Conservation (phyloP, 257 asterid species). For the Forsythia viridissima region DNA sequence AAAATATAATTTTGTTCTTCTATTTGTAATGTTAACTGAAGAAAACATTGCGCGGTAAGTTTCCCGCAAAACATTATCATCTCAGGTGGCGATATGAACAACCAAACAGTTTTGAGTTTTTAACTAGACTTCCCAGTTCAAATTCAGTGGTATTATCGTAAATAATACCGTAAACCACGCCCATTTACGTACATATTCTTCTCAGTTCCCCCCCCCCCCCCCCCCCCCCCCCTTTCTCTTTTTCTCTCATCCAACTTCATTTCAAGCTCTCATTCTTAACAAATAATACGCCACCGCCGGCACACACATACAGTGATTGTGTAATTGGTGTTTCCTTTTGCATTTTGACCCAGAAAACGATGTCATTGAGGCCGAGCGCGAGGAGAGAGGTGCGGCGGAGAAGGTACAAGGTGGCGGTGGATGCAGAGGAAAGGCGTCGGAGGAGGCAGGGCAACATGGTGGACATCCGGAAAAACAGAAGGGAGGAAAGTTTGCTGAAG, state of each 20-base stretch:
- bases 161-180: conserved; percentile 20
- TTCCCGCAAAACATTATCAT: too few relatives aligned
- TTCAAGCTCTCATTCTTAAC: conserved; percentile 30
- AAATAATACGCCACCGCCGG: conserved; percentile 11
- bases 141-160: conserved; percentile 38
- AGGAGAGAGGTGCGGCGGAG: conserved; percentile 90
- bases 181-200: neutral
- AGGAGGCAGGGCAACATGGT: conserved; percentile 90
- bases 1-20: too few relatives aligned
- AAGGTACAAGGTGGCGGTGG: conserved; percentile 95
- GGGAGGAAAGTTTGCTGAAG: conserved; percentile 87
- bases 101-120: too few relatives aligned
- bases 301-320: neutral
- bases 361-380: conserved; percentile 91
- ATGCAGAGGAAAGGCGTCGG: conserved; percentile 90
- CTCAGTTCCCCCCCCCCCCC: too few relatives aligned
- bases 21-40: too few relatives aligned
- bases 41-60: too few relatives aligned
- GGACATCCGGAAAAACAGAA: conserved; percentile 91
- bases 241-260: neutral
- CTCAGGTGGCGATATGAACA: too few relatives aligned
- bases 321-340: neutral
- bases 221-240: too few relatives aligned
- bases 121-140: conserved; percentile 15
- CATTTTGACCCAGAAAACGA: conserved; percentile 22